A percentile compares a stretch with the other conserved stretches of the same genome.
These are phyloP conservation scores for Leishmania gerbilli DNA, from an alignment of 208 protist genomes.

Conservation along the genomic window DNA sequence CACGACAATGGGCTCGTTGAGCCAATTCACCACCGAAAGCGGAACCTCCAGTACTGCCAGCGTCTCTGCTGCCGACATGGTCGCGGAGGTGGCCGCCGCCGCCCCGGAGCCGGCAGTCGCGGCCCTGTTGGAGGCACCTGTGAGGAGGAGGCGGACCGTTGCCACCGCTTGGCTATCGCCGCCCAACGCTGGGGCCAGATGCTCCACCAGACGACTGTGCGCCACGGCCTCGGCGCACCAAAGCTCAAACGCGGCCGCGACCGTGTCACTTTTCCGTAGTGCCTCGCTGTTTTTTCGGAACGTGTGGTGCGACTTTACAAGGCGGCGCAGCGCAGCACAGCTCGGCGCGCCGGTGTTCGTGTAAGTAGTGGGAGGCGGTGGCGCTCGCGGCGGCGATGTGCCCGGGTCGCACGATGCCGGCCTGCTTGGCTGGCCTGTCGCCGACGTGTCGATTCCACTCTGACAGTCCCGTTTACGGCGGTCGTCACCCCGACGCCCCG, in stretches of 20 bases:
- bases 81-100: not conserved
- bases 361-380: not conserved
- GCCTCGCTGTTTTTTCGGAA: constrained; percentile 45
- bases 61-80: not conserved
- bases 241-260: constrained; percentile 35
- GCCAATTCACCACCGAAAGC: constrained; percentile 11
- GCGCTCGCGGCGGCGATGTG: not conserved
- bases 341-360: constrained; percentile 2
- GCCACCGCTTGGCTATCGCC: not conserved
- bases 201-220: constrained; percentile 31
- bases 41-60: constrained; percentile 22
- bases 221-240: constrained; percentile 43
- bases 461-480: not conserved
- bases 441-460: not conserved
- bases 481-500: not conserved
- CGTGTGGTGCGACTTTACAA: constrained; percentile 40
- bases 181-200: constrained; percentile 10
- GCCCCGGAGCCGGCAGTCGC: not conserved
- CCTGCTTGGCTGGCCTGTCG: not conserved
- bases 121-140: not conserved
- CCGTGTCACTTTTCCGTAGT: constrained; percentile 26
- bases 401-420: not conserved
- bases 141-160: constrained; percentile 3
- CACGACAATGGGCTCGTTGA: constrained; percentile 12
- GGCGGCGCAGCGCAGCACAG: constrained; percentile 27